Evolutionary conservation across 495 filamentous ascomycete species (phyloP).

Genomic region (Tirmania nivea): DNA sequence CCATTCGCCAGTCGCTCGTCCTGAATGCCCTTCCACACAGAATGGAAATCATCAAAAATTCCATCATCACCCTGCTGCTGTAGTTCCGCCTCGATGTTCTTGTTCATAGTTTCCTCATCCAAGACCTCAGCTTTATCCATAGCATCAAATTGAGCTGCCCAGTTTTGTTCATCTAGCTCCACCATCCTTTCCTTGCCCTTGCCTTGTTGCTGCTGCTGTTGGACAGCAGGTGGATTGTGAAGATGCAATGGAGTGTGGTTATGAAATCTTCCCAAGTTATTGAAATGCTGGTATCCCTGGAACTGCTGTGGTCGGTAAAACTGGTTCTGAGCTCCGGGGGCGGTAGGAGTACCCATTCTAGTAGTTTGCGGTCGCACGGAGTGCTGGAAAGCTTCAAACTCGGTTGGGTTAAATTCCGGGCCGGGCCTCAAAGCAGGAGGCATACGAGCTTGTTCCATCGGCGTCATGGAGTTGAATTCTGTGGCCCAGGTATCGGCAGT

Average conservation of each 20-base stretch:
- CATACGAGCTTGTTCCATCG: too few relatives aligned
- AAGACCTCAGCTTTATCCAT: slow-evolving; percentile 48
- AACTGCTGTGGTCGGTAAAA: slow-evolving; percentile 6
- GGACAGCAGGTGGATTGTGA: slow-evolving; percentile 23
- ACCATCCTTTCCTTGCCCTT: slow-evolving; percentile 85
- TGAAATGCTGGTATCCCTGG: slow-evolving; percentile 12
- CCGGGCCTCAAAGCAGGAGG: too few relatives aligned
- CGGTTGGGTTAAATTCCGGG: slow-evolving; percentile 34
- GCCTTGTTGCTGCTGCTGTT: slow-evolving; percentile 22
- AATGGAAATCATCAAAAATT: slow-evolving; percentile 65
- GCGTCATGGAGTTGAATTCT: too few relatives aligned
- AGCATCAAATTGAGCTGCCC: slow-evolving; percentile 88
- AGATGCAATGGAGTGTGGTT: slow-evolving; percentile 21
- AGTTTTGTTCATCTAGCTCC: slow-evolving; percentile 79
- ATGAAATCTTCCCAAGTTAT: not conserved
- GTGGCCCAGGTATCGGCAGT: too few relatives aligned
- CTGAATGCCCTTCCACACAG: slow-evolving; percentile 68
- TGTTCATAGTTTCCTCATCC: slow-evolving; percentile 22
- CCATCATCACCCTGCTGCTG: slow-evolving; percentile 42
- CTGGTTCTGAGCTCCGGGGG: slow-evolving; percentile 1
- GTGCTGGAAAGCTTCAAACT: slow-evolving; percentile 29
- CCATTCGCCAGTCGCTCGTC: slow-evolving; percentile 43
- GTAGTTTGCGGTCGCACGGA: too few relatives aligned
- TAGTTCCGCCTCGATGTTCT: slow-evolving; percentile 70
- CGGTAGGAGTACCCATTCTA: too few relatives aligned